Evolutionary conservation across 2,329 filamentous ascomycete species (phyloP).

Genomic region (Pseudogymnoascus sp.): DNA sequence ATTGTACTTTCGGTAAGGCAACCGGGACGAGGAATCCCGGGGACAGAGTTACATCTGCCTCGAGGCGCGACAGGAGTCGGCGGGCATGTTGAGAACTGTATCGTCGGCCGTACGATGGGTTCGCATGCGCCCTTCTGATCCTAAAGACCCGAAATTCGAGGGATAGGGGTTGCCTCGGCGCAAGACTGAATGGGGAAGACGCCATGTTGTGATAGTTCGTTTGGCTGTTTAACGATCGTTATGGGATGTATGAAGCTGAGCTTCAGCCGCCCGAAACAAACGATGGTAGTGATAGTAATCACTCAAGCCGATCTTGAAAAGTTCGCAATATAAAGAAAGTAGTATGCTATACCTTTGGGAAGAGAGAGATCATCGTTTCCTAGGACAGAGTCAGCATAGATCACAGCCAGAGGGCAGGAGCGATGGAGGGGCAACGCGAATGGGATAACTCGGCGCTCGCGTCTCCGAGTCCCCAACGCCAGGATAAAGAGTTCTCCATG

Average conservation of each 20-base stretch:
- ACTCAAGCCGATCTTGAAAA: neutral
- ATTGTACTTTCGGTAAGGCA: neutral
- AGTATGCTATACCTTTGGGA: slow-evolving; percentile 46
- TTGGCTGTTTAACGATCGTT: neutral
- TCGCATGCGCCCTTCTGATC: neutral
- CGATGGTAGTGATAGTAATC: neutral
- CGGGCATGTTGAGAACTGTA: neutral
- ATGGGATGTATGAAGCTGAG: neutral
- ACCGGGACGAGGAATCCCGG: neutral
- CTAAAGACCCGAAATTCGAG: neutral
- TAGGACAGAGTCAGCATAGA: slow-evolving; percentile 25
- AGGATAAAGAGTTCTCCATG: neutral
- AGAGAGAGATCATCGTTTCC: slow-evolving; percentile 57
- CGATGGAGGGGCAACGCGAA: neutral
- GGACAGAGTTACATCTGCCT: neutral
- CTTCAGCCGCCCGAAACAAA: neutral
- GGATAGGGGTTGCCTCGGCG: neutral
- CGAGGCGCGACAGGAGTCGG: neutral
- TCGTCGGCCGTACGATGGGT: neutral
- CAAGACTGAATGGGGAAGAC: neutral
- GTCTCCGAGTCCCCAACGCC: neutral
- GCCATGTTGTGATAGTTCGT: neutral
- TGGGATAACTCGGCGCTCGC: neutral
- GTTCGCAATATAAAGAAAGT: slow-evolving; percentile 3
- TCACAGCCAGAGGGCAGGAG: neutral